Percentiles rank a stretch among this genome's conserved stretches.
Conservation (phyloP, 2,329 filamentous ascomycete genomes). For the Alternaria alternata region DNA sequence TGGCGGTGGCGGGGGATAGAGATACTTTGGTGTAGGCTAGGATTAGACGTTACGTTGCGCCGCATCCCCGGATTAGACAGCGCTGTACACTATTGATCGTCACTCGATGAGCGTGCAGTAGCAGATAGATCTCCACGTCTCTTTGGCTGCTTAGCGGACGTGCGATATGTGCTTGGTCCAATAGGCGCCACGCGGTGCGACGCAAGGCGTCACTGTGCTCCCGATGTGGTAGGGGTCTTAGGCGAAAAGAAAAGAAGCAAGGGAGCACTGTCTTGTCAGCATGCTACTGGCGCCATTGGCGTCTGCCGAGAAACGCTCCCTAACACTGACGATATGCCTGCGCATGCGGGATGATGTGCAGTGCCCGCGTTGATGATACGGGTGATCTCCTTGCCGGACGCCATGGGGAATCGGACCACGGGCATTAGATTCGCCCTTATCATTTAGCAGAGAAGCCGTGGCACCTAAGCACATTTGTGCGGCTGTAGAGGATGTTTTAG, state of each 20-base stretch:
- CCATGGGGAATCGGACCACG: slow-evolving; percentile 37
- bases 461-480: slow-evolving; percentile 41
- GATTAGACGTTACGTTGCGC: slow-evolving; percentile 44
- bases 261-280: slow-evolving; percentile 44
- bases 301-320: slow-evolving; percentile 41
- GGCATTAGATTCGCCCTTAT: slow-evolving; percentile 36
- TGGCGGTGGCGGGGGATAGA: slow-evolving; percentile 34
- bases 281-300: slow-evolving; percentile 35
- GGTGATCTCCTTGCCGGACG: slow-evolving; percentile 25
- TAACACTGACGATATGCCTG: slow-evolving; percentile 33
- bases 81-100: slow-evolving; percentile 35
- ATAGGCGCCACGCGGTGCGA: slow-evolving; percentile 26
- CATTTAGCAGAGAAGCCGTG: slow-evolving; percentile 41
- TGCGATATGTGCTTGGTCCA: slow-evolving; percentile 32
- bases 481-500: slow-evolving; percentile 24
- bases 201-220: slow-evolving; percentile 33
- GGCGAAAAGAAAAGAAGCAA: slow-evolving; percentile 44
- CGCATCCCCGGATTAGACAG: slow-evolving; percentile 37
- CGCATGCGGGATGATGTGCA: slow-evolving; percentile 39
- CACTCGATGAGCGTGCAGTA: slow-evolving; percentile 29
- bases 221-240: slow-evolving; percentile 28
- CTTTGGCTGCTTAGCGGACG: slow-evolving; percentile 29
- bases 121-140: slow-evolving; percentile 36
- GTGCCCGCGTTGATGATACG: slow-evolving; percentile 24
- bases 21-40: slow-evolving; percentile 31